Base-by-base conservation (phyloP, 2,329 filamentous ascomycete species). In the Lachnellula hyalina region DNA sequence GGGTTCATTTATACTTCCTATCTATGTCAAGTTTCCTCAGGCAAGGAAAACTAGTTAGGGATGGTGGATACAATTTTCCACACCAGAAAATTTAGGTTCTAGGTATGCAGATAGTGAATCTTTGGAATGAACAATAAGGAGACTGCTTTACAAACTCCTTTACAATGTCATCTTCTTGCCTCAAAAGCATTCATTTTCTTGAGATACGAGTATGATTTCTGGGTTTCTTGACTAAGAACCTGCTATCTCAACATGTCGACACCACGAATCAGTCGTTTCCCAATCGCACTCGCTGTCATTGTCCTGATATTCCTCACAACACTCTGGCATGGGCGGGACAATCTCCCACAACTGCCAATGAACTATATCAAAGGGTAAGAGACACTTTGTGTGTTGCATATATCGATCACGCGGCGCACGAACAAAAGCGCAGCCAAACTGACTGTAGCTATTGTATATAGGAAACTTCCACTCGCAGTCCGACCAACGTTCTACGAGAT, bases 121-220 rank as follows among this genome's bases (percentile, higher is more conserved):
- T 28, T 25, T 28, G 28, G 28, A 28, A 28, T 28, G 28, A 28
- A 28, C 8, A 28, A 7, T 28, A 8, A 8, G 28, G 2, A 28
- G 2, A 8, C 28, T 25, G 21, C 28, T 9, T 28, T 28, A 7
- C 28, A 28, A 28, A 28, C 28, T 28, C 8, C 7, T 3, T 9
- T 28, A 21, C 28, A 28, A 28, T 28, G 70, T 96, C 96, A 5
- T 42, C 17, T 23, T 44, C 17, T 19, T 7, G 25, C 25, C 2
- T 9, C 6, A 44, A 21, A 6, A 19, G 17, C 41, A n/a, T 28
- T 21, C 41, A n/a, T 28, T 14, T 25, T 21, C 9, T 32, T 9
- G 6, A 14, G 8, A 11, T 25, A 9, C 21, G 2, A 14, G 14
- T 28, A 28, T 28, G 4, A 21, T 25, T 25, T 25, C 28, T 28